Conservation (phyloP, 2,329 filamentous ascomycete species). For the Podosphaera fusca region DNA sequence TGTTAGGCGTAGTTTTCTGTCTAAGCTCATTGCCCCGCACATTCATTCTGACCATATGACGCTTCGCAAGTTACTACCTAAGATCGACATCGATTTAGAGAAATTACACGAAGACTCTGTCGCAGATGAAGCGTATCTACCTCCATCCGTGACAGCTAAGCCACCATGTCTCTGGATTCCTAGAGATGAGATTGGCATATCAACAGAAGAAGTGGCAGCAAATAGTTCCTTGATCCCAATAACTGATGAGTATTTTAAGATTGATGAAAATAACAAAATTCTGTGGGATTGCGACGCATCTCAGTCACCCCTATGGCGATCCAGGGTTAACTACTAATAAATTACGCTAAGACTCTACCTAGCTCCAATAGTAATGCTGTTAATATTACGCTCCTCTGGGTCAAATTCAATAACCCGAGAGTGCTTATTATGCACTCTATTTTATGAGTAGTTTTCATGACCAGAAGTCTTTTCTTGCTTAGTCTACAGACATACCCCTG, state of each 20-base stretch:
- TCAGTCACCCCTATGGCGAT: constrained; percentile 33
- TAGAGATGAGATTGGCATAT: constrained; percentile 49
- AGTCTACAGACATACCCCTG: no score
- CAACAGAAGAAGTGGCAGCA: constrained; percentile 52
- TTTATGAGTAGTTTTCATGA: no score
- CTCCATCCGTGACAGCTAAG: constrained; percentile 40
- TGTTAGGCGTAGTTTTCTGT: constrained; percentile 20
- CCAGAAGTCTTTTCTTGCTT: no score
- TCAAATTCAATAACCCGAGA: no score
- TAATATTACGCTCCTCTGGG: no score
- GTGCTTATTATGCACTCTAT: no score
- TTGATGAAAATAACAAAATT: constrained; percentile 48
- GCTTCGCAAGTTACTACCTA: constrained; percentile 46
- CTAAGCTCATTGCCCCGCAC: constrained; percentile 57
- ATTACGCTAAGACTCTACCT: no score
- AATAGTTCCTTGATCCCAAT: constrained; percentile 51
- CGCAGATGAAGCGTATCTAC: constrained; percentile 47
- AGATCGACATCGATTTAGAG: constrained; percentile 20
- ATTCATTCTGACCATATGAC: constrained; percentile 49
- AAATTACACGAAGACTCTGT: constrained; percentile 37
- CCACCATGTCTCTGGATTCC: constrained; percentile 69
- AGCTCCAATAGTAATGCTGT: no score
- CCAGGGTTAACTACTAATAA: constrained; percentile 21
- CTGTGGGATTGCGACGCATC: constrained; percentile 32
- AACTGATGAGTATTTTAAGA: constrained; percentile 50